Evolutionary conservation across 768 basidiomycete genomes (phyloP), one percentile per base, ranked within the genome.

Genomic region (Dentipellis sp.): DNA sequence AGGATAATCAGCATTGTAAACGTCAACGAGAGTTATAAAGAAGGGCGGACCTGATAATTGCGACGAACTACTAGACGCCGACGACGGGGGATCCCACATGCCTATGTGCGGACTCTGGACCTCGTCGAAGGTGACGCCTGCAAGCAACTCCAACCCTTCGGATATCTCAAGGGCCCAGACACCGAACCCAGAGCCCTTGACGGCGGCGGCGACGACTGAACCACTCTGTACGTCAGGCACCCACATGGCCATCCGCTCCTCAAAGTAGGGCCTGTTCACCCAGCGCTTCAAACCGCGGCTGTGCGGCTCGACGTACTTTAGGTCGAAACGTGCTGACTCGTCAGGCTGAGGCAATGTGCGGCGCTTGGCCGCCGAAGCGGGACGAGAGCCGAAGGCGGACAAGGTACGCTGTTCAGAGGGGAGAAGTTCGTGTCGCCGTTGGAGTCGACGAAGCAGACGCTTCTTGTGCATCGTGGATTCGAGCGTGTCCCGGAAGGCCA

Each of bases 61-160:
- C 11, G 58, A 45, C 2, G 38, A 21, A 11, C 42, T 50, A 59
- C 78, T 78, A 9, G 40, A 53, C 1, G 61, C 63, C 81, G 82
- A n/a, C 81, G 81, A 3, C 86, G 81, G 22, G 72, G 69, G 58
- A 81, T 74, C 86, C 86, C 88, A 21, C 21, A 35, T 50, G 29
- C 21, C 22, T 50, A 23, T 35, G 16, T 35, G 22, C 16, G 48
- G 29, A 50, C 10, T 50, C 48, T 23, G 48, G 39, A 48, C 56
- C 52, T 29, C 58, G 61, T 69, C 16, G 64, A 59, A 53, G 14
- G 23, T 37, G n/a, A 47, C 48, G 8, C 54, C 59, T 37, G 61
- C 59, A 37, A 60, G 39, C 5, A 56, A 21, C 45, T 62, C 61
- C 23, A 62, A 37, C 16, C 40, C 55, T 19, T 56, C 59, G 16